A percentile compares a stretch with the other conserved stretches of the same genome.
Evolutionary conservation across 1,284 basidiomycete genomes (phyloP).

Genomic region (Melampsora americana): DNA sequence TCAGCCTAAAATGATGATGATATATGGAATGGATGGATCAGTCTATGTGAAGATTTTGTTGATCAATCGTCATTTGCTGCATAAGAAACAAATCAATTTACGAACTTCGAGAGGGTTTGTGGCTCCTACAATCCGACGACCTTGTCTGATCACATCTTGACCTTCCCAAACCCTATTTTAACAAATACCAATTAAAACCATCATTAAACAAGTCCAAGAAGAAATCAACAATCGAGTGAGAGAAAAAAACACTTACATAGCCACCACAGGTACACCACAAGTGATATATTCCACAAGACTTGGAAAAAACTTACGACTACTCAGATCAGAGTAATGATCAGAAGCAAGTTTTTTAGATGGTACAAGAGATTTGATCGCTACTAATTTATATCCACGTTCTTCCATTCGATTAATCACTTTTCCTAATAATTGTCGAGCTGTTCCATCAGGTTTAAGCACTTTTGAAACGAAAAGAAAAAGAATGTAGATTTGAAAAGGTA

Average conservation of each 20-base stretch:
- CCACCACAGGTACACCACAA: constrained; percentile 51
- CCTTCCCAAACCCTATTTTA: constrained; percentile 50
- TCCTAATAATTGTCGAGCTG: constrained; percentile 51
- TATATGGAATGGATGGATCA: no score
- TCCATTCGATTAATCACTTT: constrained; percentile 51
- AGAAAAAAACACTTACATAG: constrained; percentile 44
- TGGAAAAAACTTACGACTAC: constrained; percentile 35
- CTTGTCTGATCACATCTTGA: constrained; percentile 53
- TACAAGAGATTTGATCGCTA: constrained; percentile 45
- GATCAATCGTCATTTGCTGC: no score
- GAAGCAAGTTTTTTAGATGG: constrained; percentile 48
- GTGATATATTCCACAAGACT: constrained; percentile 46
- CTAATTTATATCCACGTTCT: constrained; percentile 48
- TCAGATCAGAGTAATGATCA: constrained; percentile 52
- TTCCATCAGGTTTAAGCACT: constrained; percentile 53
- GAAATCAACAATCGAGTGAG: no score
- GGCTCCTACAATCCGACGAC: constrained; percentile 51
- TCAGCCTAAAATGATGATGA: background rate
- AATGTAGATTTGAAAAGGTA: background rate
- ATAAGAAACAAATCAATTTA: background rate
- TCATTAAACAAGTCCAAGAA: background rate
- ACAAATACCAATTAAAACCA: background rate
- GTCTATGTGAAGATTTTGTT: no score
- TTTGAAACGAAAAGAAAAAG: background rate
- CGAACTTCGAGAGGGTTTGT: constrained; percentile 48